Evolutionary conservation across 2,329 filamentous ascomycete species (phyloP).

Genomic region (Trichoderma sp.): DNA sequence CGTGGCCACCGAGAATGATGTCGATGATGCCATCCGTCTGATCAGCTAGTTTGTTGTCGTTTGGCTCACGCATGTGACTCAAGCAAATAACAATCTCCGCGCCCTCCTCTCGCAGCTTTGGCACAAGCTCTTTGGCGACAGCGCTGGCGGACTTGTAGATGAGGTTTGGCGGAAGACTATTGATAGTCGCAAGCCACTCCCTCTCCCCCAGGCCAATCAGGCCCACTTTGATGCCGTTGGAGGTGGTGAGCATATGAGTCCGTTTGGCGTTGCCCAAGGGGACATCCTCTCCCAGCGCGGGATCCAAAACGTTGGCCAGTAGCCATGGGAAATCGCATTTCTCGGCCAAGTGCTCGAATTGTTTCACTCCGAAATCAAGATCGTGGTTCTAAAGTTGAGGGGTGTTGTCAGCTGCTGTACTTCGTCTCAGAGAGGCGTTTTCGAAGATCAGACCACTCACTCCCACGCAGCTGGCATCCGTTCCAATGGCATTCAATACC

Average conservation of each 20-base stretch:
- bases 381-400: constrained; percentile 70
- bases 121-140: constrained; percentile 75
- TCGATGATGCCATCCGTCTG: constrained; percentile 75
- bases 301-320: constrained; percentile 84
- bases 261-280: constrained; percentile 75
- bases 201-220: constrained; percentile 83
- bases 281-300: constrained; percentile 71
- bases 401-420: not conserved
- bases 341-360: constrained; percentile 71
- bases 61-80: constrained; percentile 84
- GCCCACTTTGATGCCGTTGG: constrained; percentile 83
- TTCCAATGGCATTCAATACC: constrained; percentile 75
- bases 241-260: constrained; percentile 75
- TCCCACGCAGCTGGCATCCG: constrained; percentile 79
- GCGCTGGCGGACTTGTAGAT: constrained; percentile 78
- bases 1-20: constrained; percentile 84
- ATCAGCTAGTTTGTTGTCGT: constrained; percentile 81
- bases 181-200: constrained; percentile 89
- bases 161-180: constrained; percentile 77
- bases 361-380: constrained; percentile 84
- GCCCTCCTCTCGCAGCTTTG: constrained; percentile 70
- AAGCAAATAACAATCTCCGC: constrained; percentile 82
- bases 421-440: not conserved
- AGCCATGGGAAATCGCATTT: constrained; percentile 89
- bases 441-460: constrained; percentile 50